Base-by-base conservation (phyloP, 371 early-diverging fungal genomes). In the Lichtheimia corymbifera region DNA sequence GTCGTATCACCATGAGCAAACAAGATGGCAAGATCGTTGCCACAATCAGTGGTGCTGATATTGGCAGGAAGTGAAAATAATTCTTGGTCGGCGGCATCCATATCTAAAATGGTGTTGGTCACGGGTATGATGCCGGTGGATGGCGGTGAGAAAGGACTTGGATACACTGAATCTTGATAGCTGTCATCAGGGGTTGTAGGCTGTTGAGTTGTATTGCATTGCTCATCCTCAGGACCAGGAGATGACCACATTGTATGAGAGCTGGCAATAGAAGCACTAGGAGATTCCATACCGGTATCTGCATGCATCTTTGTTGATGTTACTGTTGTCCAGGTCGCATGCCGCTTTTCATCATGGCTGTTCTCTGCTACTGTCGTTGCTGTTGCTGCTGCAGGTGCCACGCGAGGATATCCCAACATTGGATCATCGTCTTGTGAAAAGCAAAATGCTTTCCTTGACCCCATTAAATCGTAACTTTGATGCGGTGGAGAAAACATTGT, bases 381-480 rank as follows among this genome's bases (percentile, higher is more conserved):
- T 25, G 43, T 20, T 15, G 59, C 18, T 22, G 41, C 35, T 20
- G 18, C 27, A 13, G 47, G 7, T 24, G 24, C 14, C 13, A 40
- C 27, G 40, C 54, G 43, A 11, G 57, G 44, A 20, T 56, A 56
- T 5, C 57, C 57, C 15, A 56, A 20, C 57, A 56, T 56, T 24
- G 53, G 55, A 35, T 60, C 61, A 7, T 50, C 57, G 18, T 64
- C 45, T 17, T 50, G 50, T 24, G 50, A 40, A 55, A 28, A 52
- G 4, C 35, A 53, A 30, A 44, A 50, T 22, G 60, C 44, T n/a
- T 51, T 43, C 2, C 17, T 52, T 24, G 25, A 17, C 11, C 44
- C 30, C 22, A 24, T 53, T 14, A 40, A 12, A 28, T 30, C 30
- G 13, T 50, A 28, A 7, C 28, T 52, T 30, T 27, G 53, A 17